phyloP scores from a whole-genome alignment of 2,329 filamentous ascomycete genomes.

The Mycogone perniciosa region DNA sequence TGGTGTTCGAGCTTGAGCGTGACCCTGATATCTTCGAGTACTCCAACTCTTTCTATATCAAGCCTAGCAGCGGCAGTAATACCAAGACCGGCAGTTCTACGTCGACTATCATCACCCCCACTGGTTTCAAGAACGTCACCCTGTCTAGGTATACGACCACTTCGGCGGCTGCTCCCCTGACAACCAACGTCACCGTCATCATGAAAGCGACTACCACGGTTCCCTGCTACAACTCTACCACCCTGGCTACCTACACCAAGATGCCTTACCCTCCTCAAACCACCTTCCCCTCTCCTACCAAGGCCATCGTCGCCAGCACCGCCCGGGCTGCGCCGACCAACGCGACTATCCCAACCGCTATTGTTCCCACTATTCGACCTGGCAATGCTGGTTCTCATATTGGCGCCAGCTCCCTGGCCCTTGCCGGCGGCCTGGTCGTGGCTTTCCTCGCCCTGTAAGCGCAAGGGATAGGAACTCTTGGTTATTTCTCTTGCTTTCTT shows the following conservation, averaged over 20 bases:
- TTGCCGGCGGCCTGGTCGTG: slow-evolving; percentile 35
- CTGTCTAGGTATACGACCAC: slow-evolving; percentile 20
- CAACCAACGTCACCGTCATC: slow-evolving; percentile 18
- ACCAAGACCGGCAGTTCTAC: background rate
- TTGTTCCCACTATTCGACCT: slow-evolving; percentile 10
- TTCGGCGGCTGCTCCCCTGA: slow-evolving; percentile 9
- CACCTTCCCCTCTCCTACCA: slow-evolving; percentile 17
- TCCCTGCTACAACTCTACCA: slow-evolving; percentile 21
- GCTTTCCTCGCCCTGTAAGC: slow-evolving; percentile 40
- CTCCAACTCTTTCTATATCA: slow-evolving; percentile 55
- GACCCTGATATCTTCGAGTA: slow-evolving; percentile 51
- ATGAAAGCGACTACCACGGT: slow-evolving; percentile 19
- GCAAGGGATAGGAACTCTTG: slow-evolving; percentile 1
- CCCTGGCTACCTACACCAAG: slow-evolving; percentile 17
- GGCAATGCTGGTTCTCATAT: slow-evolving; percentile 21
- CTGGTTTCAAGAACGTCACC: slow-evolving; percentile 27
- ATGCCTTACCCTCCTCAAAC: slow-evolving; percentile 17
- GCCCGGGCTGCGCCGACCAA: slow-evolving; percentile 16
- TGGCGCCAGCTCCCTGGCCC: slow-evolving; percentile 32
- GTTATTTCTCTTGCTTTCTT: background rate
- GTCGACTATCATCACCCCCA: slow-evolving; percentile 17
- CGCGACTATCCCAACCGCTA: slow-evolving; percentile 18
- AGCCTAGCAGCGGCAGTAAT: slow-evolving; percentile 16
- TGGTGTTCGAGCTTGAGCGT: slow-evolving; percentile 46
- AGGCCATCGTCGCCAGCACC: slow-evolving; percentile 17